Evolutionary conservation across 805 yeast species (phyloP).

Genomic region (Ogataea haglerorum): DNA sequence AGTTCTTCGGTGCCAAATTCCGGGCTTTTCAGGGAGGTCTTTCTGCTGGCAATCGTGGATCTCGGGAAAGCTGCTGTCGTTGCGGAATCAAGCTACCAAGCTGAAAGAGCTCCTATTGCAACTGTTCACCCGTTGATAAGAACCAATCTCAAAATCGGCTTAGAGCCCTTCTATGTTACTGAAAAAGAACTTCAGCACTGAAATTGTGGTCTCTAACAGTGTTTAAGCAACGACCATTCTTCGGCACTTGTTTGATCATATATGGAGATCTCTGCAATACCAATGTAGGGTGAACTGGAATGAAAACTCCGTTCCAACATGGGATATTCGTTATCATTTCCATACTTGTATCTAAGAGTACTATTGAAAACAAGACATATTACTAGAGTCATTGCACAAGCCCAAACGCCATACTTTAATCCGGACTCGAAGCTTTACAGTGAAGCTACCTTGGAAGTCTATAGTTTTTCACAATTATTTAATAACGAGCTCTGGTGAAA

Average conservation of each 20-base stretch:
- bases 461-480: background rate
- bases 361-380: conserved; percentile 20
- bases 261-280: conserved; percentile 45
- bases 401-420: conserved; percentile 36
- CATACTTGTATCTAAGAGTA: conserved; percentile 34
- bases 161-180: conserved; percentile 52
- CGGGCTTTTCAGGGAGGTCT: conserved; percentile 53
- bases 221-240: conserved; percentile 44
- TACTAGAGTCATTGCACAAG: conserved; percentile 21
- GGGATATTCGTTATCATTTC: conserved; percentile 57
- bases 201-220: conserved; percentile 46
- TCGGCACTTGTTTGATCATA: conserved; percentile 40
- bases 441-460: conserved; percentile 9
- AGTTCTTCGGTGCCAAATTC: conserved; percentile 62
- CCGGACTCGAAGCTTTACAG: conserved; percentile 30
- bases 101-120: conserved; percentile 43
- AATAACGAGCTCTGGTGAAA: too few species aligned
- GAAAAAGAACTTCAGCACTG: conserved; percentile 44
- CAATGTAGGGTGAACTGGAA: conserved; percentile 51
- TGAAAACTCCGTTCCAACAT: conserved; percentile 46
- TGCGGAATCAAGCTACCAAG: conserved; percentile 40
- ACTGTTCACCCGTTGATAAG: conserved; percentile 57
- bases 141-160: conserved; percentile 59
- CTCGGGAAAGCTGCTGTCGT: conserved; percentile 45
- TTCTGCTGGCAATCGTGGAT: conserved; percentile 58